These are phyloP conservation scores for Parmelia sp. DNA, from an alignment of 495 filamentous ascomycete genomes.

Conservation along the genomic window DNA sequence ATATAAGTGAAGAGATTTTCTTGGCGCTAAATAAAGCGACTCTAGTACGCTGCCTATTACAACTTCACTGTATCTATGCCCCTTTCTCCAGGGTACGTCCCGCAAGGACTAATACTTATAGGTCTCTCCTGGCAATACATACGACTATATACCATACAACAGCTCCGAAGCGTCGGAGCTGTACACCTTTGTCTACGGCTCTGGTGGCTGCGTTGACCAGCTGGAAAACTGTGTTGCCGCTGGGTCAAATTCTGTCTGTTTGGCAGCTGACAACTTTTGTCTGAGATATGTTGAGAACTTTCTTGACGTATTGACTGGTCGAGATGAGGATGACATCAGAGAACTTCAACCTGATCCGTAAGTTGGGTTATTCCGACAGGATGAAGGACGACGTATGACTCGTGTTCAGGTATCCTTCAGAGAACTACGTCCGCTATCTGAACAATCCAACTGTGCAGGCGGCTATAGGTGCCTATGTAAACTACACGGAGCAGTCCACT, in stretches of 20 bases:
- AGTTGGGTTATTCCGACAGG: not conserved
- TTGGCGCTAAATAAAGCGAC: not conserved
- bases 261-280: slow-evolving; percentile 36
- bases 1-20: not conserved
- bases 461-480: slow-evolving; percentile 59
- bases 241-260: slow-evolving; percentile 36
- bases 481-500: slow-evolving; percentile 52
- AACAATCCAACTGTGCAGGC: slow-evolving; percentile 55
- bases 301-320: slow-evolving; percentile 32
- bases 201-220: slow-evolving; percentile 56
- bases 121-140: not conserved
- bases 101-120: not conserved
- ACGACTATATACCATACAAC: not conserved
- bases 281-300: slow-evolving; percentile 34
- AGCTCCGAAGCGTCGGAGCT: not conserved
- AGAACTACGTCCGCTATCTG: slow-evolving; percentile 57
- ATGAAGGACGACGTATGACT: not conserved
- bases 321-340: slow-evolving; percentile 61
- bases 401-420: slow-evolving; percentile 47
- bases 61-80: not conserved
- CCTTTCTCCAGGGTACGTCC: not conserved
- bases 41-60: not conserved
- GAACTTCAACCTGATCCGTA: slow-evolving; percentile 48
- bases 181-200: not conserved
- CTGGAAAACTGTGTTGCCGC: slow-evolving; percentile 43